Percentiles rank a stretch among this genome's conserved stretches.
Evolutionary conservation across 2,329 filamentous ascomycete species (phyloP).

Genomic region (Podosphaera xanthii): DNA sequence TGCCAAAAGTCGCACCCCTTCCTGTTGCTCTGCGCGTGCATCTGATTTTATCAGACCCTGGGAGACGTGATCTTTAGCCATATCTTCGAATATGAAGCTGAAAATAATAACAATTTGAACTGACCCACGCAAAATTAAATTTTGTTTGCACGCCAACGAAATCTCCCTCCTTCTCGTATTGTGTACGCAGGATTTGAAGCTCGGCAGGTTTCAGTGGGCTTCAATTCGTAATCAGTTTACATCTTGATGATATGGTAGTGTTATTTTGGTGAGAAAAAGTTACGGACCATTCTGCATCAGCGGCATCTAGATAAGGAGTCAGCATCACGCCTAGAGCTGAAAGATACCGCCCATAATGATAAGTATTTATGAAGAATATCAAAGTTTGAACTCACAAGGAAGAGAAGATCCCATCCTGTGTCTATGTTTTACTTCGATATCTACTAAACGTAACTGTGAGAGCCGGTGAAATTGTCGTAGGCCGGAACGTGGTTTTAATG

Average conservation of each 20-base stretch:
- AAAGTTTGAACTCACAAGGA: conserved; percentile 18
- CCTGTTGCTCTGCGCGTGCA: conserved; percentile 66
- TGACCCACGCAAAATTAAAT: conserved; percentile 98
- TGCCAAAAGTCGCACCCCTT: conserved; percentile 77
- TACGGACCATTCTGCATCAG: conserved; percentile 77
- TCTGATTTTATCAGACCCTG: conserved; percentile 91
- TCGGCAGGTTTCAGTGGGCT: conserved; percentile 81
- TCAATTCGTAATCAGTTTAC: neutral
- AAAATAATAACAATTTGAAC: conserved; percentile 8
- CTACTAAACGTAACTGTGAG: neutral
- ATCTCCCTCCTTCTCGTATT: conserved; percentile 94
- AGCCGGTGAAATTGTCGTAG: conserved; percentile 2
- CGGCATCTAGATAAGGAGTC: conserved; percentile 46
- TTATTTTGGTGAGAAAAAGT: neutral
- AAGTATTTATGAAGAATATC: conserved; percentile 10
- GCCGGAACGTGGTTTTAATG: neutral
- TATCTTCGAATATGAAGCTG: neutral
- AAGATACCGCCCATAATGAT: neutral
- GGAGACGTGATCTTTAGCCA: conserved; percentile 2
- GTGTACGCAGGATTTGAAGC: conserved; percentile 72
- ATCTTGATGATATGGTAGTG: neutral
- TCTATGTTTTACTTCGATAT: neutral
- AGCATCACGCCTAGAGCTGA: conserved; percentile 8
- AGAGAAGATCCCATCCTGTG: conserved; percentile 14
- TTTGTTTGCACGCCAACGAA: conserved; percentile 96